phyloP scores from a whole-genome alignment of 1,284 basidiomycete species.

The Trichosporon sp. region DNA sequence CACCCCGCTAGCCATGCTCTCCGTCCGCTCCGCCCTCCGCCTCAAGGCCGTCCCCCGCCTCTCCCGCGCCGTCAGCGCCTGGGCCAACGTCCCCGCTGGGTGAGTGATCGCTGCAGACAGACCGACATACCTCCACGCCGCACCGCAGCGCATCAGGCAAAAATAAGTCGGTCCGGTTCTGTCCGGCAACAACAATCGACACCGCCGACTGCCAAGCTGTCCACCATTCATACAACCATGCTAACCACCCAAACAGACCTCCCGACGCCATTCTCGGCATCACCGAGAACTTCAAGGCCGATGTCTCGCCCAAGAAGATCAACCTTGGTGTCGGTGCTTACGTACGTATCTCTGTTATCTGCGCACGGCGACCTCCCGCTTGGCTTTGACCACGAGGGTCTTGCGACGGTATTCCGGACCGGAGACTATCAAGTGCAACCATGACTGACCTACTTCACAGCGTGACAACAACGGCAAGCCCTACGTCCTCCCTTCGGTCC shows the following conservation, averaged over 20 bases:
- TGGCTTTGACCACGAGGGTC: too few species aligned
- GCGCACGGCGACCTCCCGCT: too few species aligned
- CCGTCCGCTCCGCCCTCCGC: constrained; percentile 15
- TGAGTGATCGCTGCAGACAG: constrained; percentile 11
- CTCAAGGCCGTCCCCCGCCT: constrained; percentile 12
- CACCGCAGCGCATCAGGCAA: background rate
- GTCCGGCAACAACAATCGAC: background rate
- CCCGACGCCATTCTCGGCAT: constrained; percentile 31
- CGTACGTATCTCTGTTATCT: constrained; percentile 8
- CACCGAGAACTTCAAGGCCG: constrained; percentile 61
- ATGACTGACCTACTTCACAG: constrained; percentile 61
- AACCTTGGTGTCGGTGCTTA: constrained; percentile 81
- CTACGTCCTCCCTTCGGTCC: constrained; percentile 84
- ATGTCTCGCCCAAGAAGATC: constrained; percentile 85
- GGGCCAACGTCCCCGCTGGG: constrained; percentile 21
- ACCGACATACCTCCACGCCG: too few species aligned
- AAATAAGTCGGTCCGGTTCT: background rate
- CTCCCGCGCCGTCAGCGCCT: constrained; percentile 17
- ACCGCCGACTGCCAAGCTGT: background rate
- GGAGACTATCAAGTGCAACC: too few species aligned
- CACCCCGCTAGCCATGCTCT: constrained; percentile 11
- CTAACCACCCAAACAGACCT: constrained; percentile 12
- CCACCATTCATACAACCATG: background rate
- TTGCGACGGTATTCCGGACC: too few species aligned
- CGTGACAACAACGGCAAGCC: constrained; percentile 93